Evolutionary conservation across 306 rosid genomes (phyloP), one percentile per base, ranked within the genome.

Genomic region (Cyamopsis tetragonoloba): DNA sequence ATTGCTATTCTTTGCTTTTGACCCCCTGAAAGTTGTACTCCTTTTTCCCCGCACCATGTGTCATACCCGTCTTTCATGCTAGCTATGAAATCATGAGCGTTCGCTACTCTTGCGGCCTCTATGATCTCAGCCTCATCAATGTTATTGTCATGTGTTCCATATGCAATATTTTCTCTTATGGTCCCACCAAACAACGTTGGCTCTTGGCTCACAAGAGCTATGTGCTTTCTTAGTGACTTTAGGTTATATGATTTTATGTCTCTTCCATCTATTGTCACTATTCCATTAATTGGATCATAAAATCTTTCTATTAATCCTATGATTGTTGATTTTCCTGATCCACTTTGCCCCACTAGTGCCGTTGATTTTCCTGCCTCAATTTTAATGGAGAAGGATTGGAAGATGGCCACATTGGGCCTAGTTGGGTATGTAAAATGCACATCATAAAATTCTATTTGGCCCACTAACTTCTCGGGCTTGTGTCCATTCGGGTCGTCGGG

Each of bases 1-100:
- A 86, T 77, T 37, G 89, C 92, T 20, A 83, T 80, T 11, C 87
- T 70, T 3, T 86, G 86, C 74, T 86, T 86, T 38, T 86, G 88
- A 22, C 91, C 91, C 3, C 91, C 88, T 0, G 84, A 80, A 2
- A 86, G 79, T 31, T 78, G 84, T 5, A 80, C 31, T 2, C 88
- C 86, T 44, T 69, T 70, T 12, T 72, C 76, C 14, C 88, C 91
- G 32, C 87, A 81, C 26, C 38, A 44, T 1, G 88, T 86, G 6
- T 65, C 70, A 20, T 80, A 86, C 2, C 87, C 87, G 1, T 86
- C 86, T 55, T 62, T 66, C 26, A 83, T 14, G 17, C 69, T 26
- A 0, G 71, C 26, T 3, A 82, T 78, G 66, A 86, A 86, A 51
- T 80, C 84, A 2, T 80, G 88, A 5, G 85, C 86, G 14, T 80